Evolutionary conservation across 225 moss, liverwort and hornwort genomes (phyloP).

Genomic region (Straminergon stramineum): DNA sequence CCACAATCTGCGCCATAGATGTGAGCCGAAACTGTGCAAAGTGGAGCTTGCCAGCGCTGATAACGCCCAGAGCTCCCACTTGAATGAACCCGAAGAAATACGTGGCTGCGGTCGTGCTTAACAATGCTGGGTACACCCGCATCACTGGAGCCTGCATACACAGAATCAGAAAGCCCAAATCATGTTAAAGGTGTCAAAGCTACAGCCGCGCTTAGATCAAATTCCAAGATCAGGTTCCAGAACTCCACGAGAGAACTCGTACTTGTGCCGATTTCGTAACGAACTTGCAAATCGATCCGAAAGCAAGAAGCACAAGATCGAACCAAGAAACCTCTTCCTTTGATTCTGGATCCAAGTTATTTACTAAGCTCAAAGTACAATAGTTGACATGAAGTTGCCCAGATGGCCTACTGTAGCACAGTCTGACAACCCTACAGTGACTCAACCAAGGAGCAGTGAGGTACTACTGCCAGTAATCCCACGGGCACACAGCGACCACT

Average conservation of each 20-base stretch:
- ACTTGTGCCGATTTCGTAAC: no score
- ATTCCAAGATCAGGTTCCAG: not conserved
- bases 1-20: constrained; percentile 27
- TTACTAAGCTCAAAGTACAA: not conserved
- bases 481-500: not conserved
- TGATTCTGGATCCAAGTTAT: not conserved
- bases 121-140: constrained; percentile 43
- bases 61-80: constrained; percentile 32
- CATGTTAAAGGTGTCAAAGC: not conserved
- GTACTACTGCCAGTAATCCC: not conserved
- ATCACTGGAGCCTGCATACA: constrained; percentile 37
- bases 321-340: not conserved
- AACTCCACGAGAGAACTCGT: not conserved
- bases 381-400: not conserved
- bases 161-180: not conserved
- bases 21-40: constrained; percentile 36
- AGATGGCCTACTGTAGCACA: not conserved
- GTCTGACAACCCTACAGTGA: not conserved
- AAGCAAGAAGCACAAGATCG: not conserved
- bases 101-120: constrained; percentile 31
- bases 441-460: not conserved
- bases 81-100: constrained; percentile 59
- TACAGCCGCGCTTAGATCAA: not conserved
- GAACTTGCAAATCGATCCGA: not conserved
- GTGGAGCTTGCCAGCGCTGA: constrained; percentile 38